These are phyloP conservation scores for Aspergillus sclerotioniger DNA, from an alignment of 495 filamentous ascomycete species.

Conservation along the genomic window DNA sequence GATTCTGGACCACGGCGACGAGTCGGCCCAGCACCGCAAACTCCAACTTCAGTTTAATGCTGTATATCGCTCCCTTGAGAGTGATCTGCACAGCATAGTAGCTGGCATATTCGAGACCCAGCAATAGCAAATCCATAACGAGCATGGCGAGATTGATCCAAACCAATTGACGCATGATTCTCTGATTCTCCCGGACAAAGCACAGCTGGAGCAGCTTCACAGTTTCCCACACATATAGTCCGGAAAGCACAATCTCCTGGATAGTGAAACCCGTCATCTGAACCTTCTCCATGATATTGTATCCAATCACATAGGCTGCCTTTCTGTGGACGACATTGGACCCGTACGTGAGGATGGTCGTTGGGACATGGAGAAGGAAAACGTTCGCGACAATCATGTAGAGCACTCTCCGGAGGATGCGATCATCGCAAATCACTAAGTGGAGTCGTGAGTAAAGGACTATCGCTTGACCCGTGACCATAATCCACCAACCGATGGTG, in stretches of 20 bases:
- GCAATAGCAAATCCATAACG: conserved; percentile 46
- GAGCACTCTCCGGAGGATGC: conserved; percentile 39
- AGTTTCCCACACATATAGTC: conserved; percentile 56
- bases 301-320: conserved; percentile 38
- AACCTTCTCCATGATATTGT: conserved; percentile 55
- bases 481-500: conserved; percentile 52
- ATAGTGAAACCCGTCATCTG: conserved; percentile 56
- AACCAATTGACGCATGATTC: conserved; percentile 54
- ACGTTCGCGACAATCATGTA: conserved; percentile 45
- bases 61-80: conserved; percentile 58
- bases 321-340: conserved; percentile 35
- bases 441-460: conserved; percentile 53
- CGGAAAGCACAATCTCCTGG: conserved; percentile 58
- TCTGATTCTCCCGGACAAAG: conserved; percentile 39
- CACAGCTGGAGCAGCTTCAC: conserved; percentile 48
- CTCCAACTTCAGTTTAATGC: conserved; percentile 64
- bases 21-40: conserved; percentile 58
- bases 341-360: conserved; percentile 50
- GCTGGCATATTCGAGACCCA: conserved; percentile 50
- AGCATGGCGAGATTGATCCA: conserved; percentile 55
- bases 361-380: conserved; percentile 48
- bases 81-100: conserved; percentile 55
- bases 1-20: conserved; percentile 38
- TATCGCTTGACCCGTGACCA: conserved; percentile 53
- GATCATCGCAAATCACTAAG: conserved; percentile 47